These are phyloP conservation scores for Grosmannia huntii DNA, from an alignment of 2,329 filamentous ascomycete species.

Conservation along the genomic window DNA sequence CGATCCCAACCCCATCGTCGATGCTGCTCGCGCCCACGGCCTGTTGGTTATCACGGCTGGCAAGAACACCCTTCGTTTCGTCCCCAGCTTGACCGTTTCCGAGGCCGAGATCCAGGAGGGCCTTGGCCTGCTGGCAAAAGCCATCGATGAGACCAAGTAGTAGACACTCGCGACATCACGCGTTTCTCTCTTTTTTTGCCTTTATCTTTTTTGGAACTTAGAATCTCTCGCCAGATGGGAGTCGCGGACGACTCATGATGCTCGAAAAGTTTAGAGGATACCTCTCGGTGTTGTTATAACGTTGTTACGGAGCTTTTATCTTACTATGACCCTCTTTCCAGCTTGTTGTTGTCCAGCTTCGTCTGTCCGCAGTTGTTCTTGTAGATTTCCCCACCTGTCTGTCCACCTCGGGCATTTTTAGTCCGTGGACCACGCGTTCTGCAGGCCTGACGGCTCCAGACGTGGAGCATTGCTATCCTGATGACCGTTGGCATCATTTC, in stretches of 20 bases:
- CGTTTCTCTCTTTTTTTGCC: not conserved
- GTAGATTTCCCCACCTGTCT: not conserved
- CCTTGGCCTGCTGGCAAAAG: conserved; percentile 60
- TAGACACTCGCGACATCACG: not conserved
- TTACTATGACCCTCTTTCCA: not conserved
- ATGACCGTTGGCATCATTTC: not conserved
- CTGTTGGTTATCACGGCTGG: conserved; percentile 86
- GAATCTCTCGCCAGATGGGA: not conserved
- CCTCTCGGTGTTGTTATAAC: not conserved
- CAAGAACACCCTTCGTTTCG: conserved; percentile 82
- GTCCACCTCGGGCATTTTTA: not conserved
- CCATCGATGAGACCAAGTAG: conserved; percentile 32
- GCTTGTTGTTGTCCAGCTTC: not conserved
- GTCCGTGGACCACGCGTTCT: conserved; percentile 2
- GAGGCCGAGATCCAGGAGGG: conserved; percentile 70
- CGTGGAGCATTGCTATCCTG: not conserved
- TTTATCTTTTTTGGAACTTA: not conserved
- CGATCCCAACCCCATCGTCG: conserved; percentile 63
- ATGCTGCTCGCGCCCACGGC: conserved; percentile 75
- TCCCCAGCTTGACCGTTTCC: conserved; percentile 72
- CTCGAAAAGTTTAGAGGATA: not conserved
- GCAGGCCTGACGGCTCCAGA: conserved; percentile 2
- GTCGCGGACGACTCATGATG: not conserved
- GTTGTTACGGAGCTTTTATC: not conserved
- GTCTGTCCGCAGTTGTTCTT: not conserved